Percentiles rank a stretch among this genome's conserved stretches.
Conservation (phyloP, 306 rosid species). For the Cicer pinnatifidum region DNA sequence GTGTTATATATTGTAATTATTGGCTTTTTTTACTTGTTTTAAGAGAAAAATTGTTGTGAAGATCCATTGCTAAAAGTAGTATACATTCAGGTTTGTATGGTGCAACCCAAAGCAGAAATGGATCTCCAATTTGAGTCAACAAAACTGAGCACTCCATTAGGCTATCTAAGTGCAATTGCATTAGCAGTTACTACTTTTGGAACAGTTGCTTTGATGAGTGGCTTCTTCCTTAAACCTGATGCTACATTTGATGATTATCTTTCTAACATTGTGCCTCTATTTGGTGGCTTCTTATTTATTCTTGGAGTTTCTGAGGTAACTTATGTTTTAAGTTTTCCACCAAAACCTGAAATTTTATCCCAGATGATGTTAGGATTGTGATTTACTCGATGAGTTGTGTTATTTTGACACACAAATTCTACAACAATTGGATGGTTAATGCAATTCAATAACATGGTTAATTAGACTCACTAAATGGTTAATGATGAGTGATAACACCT, state of each 20-base stretch:
- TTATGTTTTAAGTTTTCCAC: background rate
- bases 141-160: slow-evolving; percentile 80
- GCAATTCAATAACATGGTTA: no score
- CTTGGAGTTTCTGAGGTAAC: slow-evolving; percentile 95
- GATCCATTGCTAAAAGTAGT: slow-evolving; percentile 1
- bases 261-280: slow-evolving; percentile 81
- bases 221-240: slow-evolving; percentile 88
- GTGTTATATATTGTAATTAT: background rate
- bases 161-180: slow-evolving; percentile 70
- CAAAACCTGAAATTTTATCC: slow-evolving; percentile 13
- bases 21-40: background rate
- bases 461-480: no score
- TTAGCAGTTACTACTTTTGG: slow-evolving; percentile 85
- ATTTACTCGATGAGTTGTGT: background rate
- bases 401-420: no score
- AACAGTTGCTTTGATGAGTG: slow-evolving; percentile 86
- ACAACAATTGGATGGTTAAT: no score
- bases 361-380: slow-evolving; percentile 8
- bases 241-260: slow-evolving; percentile 84
- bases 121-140: slow-evolving; percentile 85
- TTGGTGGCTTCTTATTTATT: slow-evolving; percentile 80
- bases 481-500: no score
- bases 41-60: background rate
- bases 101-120: slow-evolving; percentile 94
- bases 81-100: slow-evolving; percentile 72